Conservation (phyloP, 1,139 yeast genomes). For the Sugiyamaella sp. region DNA sequence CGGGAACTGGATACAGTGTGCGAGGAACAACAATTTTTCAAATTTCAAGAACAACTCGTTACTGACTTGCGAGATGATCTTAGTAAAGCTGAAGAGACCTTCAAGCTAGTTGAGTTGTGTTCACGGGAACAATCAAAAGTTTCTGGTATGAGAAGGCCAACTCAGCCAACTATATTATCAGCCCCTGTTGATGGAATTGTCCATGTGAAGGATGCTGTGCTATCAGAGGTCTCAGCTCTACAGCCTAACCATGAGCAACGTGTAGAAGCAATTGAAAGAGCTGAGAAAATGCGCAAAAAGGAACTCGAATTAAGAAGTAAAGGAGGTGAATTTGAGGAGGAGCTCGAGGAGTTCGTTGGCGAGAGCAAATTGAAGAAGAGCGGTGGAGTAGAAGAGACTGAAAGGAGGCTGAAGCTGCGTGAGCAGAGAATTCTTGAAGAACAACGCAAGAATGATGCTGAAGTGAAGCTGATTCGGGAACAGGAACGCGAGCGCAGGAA, state of each 20-base stretch:
- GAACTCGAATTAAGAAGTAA: constrained; percentile 62
- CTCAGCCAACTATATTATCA: constrained; percentile 33
- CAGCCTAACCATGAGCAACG: constrained; percentile 84
- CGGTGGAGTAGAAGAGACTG: constrained; percentile 89
- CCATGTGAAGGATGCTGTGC: constrained; percentile 74
- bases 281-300: constrained; percentile 76
- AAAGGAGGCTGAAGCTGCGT: constrained; percentile 63
- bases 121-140: constrained; percentile 65
- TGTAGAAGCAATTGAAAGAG: constrained; percentile 83
- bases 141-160: constrained; percentile 26
- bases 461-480: constrained; percentile 31
- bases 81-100: constrained; percentile 78
- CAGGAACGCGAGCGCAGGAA: constrained; percentile 27
- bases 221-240: constrained; percentile 76
- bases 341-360: constrained; percentile 82
- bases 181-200: constrained; percentile 40
- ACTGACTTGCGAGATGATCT: constrained; percentile 81
- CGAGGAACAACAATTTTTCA: constrained; percentile 91
- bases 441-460: constrained; percentile 37
- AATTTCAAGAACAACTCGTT: constrained; percentile 84
- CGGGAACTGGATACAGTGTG: constrained; percentile 85
- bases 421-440: constrained; percentile 51
- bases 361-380: constrained; percentile 73
- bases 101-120: constrained; percentile 77
- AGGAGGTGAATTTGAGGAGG: constrained; percentile 74